phyloP scores from a whole-genome alignment of 2,329 filamentous ascomycete species.

The Trichoderma oligosporum region DNA sequence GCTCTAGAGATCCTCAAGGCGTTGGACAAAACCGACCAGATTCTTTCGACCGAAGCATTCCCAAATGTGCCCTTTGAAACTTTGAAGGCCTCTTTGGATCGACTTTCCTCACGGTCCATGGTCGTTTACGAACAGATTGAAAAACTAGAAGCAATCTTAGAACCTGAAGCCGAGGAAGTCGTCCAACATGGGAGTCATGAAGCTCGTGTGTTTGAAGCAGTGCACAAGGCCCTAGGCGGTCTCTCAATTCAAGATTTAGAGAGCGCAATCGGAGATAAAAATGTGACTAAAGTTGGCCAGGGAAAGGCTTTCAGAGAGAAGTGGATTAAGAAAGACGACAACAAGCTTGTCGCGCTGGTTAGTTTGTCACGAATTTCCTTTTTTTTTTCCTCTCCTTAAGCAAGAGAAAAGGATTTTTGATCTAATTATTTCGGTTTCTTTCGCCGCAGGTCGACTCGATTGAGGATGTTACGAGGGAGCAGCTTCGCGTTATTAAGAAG shows the following conservation, averaged over 20 bases:
- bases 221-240: slow-evolving; percentile 69
- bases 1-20: slow-evolving; percentile 61
- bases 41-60: slow-evolving; percentile 68
- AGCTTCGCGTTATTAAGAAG: slow-evolving; percentile 69
- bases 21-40: slow-evolving; percentile 59
- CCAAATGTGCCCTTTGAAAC: slow-evolving; percentile 60
- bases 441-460: slow-evolving; percentile 61
- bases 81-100: slow-evolving; percentile 84
- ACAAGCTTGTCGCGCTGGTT: slow-evolving; percentile 52
- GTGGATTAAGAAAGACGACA: slow-evolving; percentile 64
- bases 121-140: slow-evolving; percentile 81
- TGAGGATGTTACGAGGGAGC: slow-evolving; percentile 71
- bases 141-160: slow-evolving; percentile 70
- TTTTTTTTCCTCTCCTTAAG: not conserved
- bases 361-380: slow-evolving; percentile 28
- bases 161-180: slow-evolving; percentile 69
- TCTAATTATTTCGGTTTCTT: slow-evolving; percentile 14
- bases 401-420: too few relatives aligned
- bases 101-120: slow-evolving; percentile 80
- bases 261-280: slow-evolving; percentile 67
- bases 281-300: slow-evolving; percentile 76
- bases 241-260: slow-evolving; percentile 74
- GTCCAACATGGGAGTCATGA: slow-evolving; percentile 75
- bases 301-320: slow-evolving; percentile 87
- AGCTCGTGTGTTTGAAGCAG: slow-evolving; percentile 74